Evolutionary conservation across 192 early-diverging fungal species (phyloP).

Genomic region (Coemansia sp.): DNA sequence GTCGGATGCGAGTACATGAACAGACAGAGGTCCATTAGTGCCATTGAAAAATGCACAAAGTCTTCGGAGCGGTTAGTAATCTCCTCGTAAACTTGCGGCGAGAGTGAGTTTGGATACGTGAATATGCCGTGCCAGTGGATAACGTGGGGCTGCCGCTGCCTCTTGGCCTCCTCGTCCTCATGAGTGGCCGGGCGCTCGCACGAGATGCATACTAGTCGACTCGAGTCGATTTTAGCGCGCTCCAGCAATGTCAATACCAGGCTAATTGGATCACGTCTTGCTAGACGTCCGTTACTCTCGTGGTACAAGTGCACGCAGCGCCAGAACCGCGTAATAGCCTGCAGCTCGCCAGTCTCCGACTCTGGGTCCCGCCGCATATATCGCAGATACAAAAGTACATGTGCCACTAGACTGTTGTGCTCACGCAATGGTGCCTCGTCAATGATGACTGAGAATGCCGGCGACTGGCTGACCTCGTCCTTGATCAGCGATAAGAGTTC

Average conservation of each 20-base stretch:
- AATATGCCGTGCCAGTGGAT: conserved; percentile 51
- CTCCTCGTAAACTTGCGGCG: conserved; percentile 54
- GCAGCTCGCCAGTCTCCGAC: conserved; percentile 28
- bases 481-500: conserved; percentile 54
- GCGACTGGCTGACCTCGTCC: conserved; percentile 57
- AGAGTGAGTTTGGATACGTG: conserved; percentile 47
- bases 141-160: conserved; percentile 36
- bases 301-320: conserved; percentile 55
- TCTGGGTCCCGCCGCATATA: conserved; percentile 44
- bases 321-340: conserved; percentile 55
- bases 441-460: conserved; percentile 53
- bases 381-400: conserved; percentile 48
- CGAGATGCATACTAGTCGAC: conserved; percentile 48
- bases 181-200: conserved; percentile 45
- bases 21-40: conserved; percentile 52
- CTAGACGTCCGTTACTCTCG: conserved; percentile 30
- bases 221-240: conserved; percentile 47
- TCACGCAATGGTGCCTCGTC: conserved; percentile 54
- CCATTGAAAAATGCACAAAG: conserved; percentile 50
- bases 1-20: conserved; percentile 57
- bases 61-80: conserved; percentile 43
- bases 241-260: conserved; percentile 45
- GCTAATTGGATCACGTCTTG: conserved; percentile 38
- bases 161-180: conserved; percentile 36
- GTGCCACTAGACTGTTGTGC: conserved; percentile 56